phyloP scores from a whole-genome alignment of 306 rosid species.

The Glycine soja region DNA sequence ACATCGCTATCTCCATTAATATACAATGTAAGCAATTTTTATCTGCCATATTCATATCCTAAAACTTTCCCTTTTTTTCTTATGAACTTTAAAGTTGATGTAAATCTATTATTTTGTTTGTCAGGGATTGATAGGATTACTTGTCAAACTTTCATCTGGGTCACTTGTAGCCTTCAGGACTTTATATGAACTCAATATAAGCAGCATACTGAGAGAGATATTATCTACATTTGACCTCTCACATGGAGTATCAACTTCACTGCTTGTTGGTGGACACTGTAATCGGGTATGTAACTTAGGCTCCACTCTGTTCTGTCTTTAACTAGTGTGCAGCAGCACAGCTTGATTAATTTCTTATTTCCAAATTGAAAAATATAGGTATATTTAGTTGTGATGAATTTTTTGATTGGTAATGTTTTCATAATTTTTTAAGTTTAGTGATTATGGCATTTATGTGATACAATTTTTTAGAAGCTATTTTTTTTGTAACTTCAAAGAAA shows the following conservation, averaged over 20 bases:
- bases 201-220: slow-evolving; percentile 75
- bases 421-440: not conserved
- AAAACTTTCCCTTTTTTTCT: slow-evolving; percentile 35
- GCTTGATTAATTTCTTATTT: slow-evolving; percentile 35
- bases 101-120: slow-evolving; percentile 46
- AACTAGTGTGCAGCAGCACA: slow-evolving; percentile 1
- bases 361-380: not conserved
- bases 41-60: slow-evolving; percentile 11
- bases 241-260: slow-evolving; percentile 77
- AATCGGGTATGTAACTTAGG: slow-evolving; percentile 70
- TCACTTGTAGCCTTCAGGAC: slow-evolving; percentile 81
- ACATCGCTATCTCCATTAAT: slow-evolving; percentile 67
- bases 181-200: slow-evolving; percentile 78
- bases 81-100: slow-evolving; percentile 38
- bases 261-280: slow-evolving; percentile 72
- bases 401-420: slow-evolving; percentile 26
- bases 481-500: not conserved
- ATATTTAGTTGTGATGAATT: slow-evolving; percentile 9
- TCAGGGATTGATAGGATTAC: slow-evolving; percentile 91
- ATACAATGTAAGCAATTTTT: slow-evolving; percentile 65
- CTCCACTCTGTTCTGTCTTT: slow-evolving; percentile 39
- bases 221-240: slow-evolving; percentile 72
- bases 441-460: not conserved
- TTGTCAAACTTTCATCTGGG: slow-evolving; percentile 84
- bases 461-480: not conserved